phyloP scores from a whole-genome alignment of 331 rosid genomes.

The Malus hybrid region DNA sequence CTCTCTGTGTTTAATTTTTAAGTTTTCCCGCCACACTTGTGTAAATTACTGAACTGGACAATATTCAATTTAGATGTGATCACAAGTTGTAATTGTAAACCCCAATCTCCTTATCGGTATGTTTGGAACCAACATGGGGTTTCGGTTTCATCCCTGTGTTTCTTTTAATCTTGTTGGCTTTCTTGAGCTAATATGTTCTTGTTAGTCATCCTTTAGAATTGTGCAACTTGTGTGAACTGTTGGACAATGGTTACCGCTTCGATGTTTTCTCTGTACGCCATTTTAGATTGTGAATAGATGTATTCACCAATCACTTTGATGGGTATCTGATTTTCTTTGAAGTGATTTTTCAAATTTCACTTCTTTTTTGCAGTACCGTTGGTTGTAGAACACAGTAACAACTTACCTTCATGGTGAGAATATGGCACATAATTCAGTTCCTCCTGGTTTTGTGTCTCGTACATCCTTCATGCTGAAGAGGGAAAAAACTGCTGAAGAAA shows the following conservation, averaged over 20 bases:
- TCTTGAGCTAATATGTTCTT: not conserved
- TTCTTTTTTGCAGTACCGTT: slow-evolving; percentile 22
- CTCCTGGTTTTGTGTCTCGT: slow-evolving; percentile 67
- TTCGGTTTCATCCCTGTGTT: not conserved
- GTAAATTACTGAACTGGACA: not conserved
- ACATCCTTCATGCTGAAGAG: slow-evolving; percentile 48
- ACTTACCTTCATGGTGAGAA: slow-evolving; percentile 10
- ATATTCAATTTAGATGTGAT: not conserved
- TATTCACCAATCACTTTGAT: not conserved
- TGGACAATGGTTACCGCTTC: not conserved
- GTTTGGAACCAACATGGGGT: not conserved
- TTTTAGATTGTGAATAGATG: not conserved
- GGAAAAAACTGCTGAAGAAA: slow-evolving; percentile 29
- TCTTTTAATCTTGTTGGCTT: not conserved
- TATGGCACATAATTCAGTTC: slow-evolving; percentile 27
- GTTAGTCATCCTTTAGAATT: not conserved
- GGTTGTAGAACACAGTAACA: slow-evolving; percentile 17
- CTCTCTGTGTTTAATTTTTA: no score
- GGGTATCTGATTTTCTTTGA: not conserved
- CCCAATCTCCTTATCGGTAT: not conserved
- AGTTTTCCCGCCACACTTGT: not conserved
- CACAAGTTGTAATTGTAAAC: not conserved
- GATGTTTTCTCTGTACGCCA: not conserved
- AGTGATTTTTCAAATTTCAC: not conserved
- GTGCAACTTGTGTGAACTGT: not conserved